phyloP scores from a whole-genome alignment of 2,329 filamentous ascomycete genomes.

The Immersiporthe knoxdaviesiana region DNA sequence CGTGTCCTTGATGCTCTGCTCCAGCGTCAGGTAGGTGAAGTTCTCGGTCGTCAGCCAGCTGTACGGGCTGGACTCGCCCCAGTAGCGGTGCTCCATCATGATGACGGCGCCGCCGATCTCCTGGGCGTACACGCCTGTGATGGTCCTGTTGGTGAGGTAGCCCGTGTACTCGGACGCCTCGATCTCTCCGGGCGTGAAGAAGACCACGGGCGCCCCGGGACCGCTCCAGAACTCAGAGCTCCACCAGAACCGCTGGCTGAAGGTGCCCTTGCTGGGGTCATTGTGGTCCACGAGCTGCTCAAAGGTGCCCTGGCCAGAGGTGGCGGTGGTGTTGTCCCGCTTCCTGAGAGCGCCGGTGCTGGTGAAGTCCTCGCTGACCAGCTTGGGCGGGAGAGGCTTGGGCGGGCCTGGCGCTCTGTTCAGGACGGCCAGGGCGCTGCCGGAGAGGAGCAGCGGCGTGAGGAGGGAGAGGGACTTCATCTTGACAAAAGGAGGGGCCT shows the following conservation, averaged over 20 bases:
- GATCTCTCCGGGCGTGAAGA: constrained; percentile 47
- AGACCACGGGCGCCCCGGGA: constrained; percentile 44
- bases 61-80: constrained; percentile 46
- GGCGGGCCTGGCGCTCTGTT: constrained; percentile 19
- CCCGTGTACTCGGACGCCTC: constrained; percentile 41
- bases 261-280: constrained; percentile 45
- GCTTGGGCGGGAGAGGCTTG: constrained; percentile 36
- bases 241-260: constrained; percentile 48
- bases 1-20: constrained; percentile 46
- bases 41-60: constrained; percentile 42
- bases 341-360: constrained; percentile 20
- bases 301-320: constrained; percentile 41
- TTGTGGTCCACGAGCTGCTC: constrained; percentile 47
- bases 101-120: constrained; percentile 45
- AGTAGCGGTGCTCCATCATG: constrained; percentile 49
- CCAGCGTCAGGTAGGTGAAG: constrained; percentile 45
- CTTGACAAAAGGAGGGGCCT: constrained; percentile 23
- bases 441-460: constrained; percentile 33
- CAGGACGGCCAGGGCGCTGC: constrained; percentile 26
- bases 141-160: constrained; percentile 47
- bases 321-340: constrained; percentile 29
- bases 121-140: constrained; percentile 45
- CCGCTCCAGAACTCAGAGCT: constrained; percentile 46
- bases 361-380: constrained; percentile 33
- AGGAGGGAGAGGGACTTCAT: constrained; percentile 36